phyloP scores from a whole-genome alignment of 352 stramenopile genomes.

The Globisporangium irregulare region DNA sequence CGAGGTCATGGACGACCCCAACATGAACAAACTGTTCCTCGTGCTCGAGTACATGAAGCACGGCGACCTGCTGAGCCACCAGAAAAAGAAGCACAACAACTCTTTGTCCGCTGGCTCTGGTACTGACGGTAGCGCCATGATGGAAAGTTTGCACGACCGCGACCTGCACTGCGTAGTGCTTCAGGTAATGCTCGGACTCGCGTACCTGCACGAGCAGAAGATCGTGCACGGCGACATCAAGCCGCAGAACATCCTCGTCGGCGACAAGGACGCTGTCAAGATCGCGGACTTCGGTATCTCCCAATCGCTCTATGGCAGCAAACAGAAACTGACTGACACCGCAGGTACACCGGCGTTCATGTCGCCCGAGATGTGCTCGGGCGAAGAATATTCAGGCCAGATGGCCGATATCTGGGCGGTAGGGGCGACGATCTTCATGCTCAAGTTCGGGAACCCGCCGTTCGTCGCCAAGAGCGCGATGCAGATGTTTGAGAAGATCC shows the following conservation, averaged over 20 bases:
- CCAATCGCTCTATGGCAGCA: conserved; percentile 77
- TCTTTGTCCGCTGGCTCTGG: not conserved
- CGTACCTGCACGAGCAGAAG: conserved; percentile 87
- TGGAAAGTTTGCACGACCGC: conserved; percentile 53
- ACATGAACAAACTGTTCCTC: conserved; percentile 94
- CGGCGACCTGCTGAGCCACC: conserved; percentile 65
- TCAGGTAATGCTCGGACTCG: conserved; percentile 78
- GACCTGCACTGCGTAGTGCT: conserved; percentile 73
- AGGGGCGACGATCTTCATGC: conserved; percentile 87
- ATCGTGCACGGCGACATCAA: conserved; percentile 89
- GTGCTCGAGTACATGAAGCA: conserved; percentile 97
- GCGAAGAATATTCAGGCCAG: conserved; percentile 79
- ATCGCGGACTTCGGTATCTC: conserved; percentile 92
- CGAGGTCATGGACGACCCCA: conserved; percentile 95
- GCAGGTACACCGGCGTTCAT: conserved; percentile 91
- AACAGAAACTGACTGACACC: conserved; percentile 75
- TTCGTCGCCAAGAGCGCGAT: conserved; percentile 89
- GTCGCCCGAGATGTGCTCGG: conserved; percentile 90
- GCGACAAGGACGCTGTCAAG: conserved; percentile 87
- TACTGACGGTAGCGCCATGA: conserved; percentile 3
- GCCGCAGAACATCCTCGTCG: conserved; percentile 85
- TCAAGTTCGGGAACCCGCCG: conserved; percentile 84
- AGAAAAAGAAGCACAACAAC: conserved; percentile 59
- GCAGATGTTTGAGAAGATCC: conserved; percentile 88
- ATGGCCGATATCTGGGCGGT: conserved; percentile 91